Base-by-base conservation (phyloP, 495 filamentous ascomycete genomes). In the Podospora australis region DNA sequence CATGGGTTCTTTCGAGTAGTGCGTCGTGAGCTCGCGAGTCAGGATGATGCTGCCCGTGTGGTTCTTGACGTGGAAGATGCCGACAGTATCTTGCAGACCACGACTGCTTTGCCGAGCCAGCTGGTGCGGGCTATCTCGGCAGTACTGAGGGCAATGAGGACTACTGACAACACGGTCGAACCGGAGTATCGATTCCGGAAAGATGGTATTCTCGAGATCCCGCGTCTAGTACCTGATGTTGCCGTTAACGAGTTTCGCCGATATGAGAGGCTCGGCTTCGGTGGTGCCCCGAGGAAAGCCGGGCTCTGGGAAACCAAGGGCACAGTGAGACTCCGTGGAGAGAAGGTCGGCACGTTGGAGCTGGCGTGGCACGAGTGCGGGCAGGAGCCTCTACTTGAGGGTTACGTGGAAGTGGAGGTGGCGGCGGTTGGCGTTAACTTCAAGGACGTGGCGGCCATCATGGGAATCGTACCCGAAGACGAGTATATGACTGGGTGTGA, bases 381-480 rank as follows among this genome's bases (percentile, higher is more conserved):
- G n/a, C n/a, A n/a, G n/a, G n/a, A n/a, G n/a, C n/a, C n/a, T n/a
- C n/a, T n/a, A n/a, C n/a, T n/a, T n/a, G n/a, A n/a, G n/a, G n/a
- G n/a, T n/a, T n/a, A n/a, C n/a, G 35, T 71, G 1, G 68, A 71
- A 24, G 38, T 71, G 0, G 48, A 56, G 16, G 56, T 68, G 0
- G 46, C 54, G 0, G 63, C 62, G 4, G 41, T 50, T 1, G 71
- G 72, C 3, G 20, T 77, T 4, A 75, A 75, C 55, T 71, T 69
- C 54, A 63, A 64, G 8, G 72, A 75, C 44, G 53, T 75, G 1
- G 48, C 64, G 4, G 45, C 60, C 0, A 57, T 59, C 0, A 67
- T 75, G 60, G 69, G 68, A 0, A 58, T 73, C 11, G 49, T 74
- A 50, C 54, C 59, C 63, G 21, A 39, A 14, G 43, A 59, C 16